Evolutionary conservation across 2,329 filamentous ascomycete species (phyloP), one percentile per base, ranked within the genome.

Genomic region (Aureobasidium pullulans): DNA sequence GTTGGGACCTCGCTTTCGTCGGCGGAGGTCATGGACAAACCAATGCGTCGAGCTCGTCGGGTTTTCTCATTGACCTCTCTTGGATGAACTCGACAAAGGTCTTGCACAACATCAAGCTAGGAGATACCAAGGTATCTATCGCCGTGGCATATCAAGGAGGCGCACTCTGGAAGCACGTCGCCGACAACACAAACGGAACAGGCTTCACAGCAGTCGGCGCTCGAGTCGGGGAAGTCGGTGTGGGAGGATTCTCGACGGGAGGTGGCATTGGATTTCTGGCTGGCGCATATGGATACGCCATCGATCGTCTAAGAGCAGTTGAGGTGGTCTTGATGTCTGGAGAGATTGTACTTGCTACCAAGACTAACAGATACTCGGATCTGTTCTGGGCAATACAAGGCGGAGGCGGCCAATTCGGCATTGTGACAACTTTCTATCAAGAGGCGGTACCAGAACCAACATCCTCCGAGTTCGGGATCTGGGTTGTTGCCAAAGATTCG

Each of bases 331-430:
- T 77, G 1, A 76, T 79, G 37, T 74, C 78, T 61, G 77, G 79
- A 9, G 67, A 70, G 7, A 73, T 83, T 46, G 69, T 79, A 50
- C 76, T 74, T 7, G 80, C 76, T 4, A 78, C 74, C 23, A 64
- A 66, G 10, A 66, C 66, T 1, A 67, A 69, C 8, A 67, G 82
- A 59, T 59, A 63, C 44, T 63, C 74, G 0, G 80, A 83, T 59
- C 70, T 85, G 11, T 82, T 73, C 67, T 71, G 71, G 61, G 79
- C 77, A 0, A 73, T 84, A 6, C 79, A 79, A 62, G 62, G 62
- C 11, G 81, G 82, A n/a, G 77, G 77, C n/a, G 81, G 77, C 67
- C 82, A 81, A 67, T 64, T 62, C 34, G 62, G 62, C 7, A 64
- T 62, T 43, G 66, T 61, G n/a, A 74, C 76, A 62, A 71, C 58